Evolutionary conservation across 805 yeast species (phyloP).

Genomic region (Candida manassasensis): DNA sequence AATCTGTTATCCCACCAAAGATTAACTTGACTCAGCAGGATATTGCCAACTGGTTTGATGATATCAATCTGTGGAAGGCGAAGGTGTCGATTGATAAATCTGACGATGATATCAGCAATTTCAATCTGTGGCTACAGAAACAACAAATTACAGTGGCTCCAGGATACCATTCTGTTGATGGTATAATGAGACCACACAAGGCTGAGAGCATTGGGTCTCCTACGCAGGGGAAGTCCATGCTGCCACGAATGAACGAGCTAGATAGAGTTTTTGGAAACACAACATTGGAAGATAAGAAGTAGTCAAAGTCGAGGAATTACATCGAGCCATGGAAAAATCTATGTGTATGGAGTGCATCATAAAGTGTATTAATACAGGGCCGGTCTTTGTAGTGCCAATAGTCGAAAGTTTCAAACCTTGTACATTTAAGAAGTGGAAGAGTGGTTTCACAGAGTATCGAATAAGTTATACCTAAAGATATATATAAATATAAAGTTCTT

Average conservation of each 20-base stretch:
- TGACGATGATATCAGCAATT: conserved; percentile 14
- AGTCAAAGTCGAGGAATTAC: no score
- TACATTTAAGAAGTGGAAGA: no score
- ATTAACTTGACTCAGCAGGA: conserved; percentile 22
- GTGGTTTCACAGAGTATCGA: no score
- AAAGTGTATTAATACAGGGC: no score
- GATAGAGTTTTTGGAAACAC: conserved; percentile 25
- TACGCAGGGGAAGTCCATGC: not conserved
- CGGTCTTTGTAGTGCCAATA: no score
- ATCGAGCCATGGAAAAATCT: no score
- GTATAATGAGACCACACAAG: conserved; percentile 27
- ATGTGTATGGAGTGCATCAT: no score
- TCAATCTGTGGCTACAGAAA: conserved; percentile 24
- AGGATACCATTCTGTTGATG: conserved; percentile 30
- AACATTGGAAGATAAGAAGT: conserved; percentile 8
- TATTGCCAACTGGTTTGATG: conserved; percentile 23
- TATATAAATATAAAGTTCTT: no score
- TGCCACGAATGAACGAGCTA: conserved; percentile 15
- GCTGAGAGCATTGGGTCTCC: conserved; percentile 4
- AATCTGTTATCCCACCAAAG: conserved; percentile 35
- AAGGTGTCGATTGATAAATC: conserved; percentile 4
- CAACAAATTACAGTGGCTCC: conserved; percentile 37
- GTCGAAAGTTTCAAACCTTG: no score
- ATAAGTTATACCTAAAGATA: no score
- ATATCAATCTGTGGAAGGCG: conserved; percentile 15